Percentiles rank a stretch among this genome's conserved stretches.
phyloP scores from a whole-genome alignment of 2,329 filamentous ascomycete genomes.

The Tolypocladium endophyticum region DNA sequence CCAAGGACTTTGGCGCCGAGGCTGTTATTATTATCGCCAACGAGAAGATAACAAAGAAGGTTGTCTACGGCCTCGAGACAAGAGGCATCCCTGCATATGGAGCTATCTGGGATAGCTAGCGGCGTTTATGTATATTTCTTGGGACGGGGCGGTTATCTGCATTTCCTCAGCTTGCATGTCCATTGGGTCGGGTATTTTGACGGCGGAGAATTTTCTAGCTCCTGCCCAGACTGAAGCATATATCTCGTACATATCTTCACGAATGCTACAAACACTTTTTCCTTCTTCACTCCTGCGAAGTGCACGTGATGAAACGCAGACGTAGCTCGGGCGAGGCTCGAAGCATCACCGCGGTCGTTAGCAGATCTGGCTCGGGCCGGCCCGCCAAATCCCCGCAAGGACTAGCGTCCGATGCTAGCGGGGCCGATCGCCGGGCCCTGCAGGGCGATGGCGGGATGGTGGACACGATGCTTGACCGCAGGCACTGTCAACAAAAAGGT shows the following conservation, averaged over 20 bases:
- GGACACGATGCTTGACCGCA: background rate
- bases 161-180: background rate
- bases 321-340: background rate
- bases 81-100: constrained; percentile 59
- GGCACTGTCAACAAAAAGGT: background rate
- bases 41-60: constrained; percentile 52
- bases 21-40: constrained; percentile 68
- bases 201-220: background rate
- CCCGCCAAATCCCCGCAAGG: background rate
- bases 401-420: background rate
- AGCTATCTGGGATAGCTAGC: constrained; percentile 56
- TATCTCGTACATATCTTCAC: background rate
- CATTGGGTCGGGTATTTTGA: background rate
- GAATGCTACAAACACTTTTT: background rate
- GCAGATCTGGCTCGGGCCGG: background rate
- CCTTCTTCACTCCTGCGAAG: background rate
- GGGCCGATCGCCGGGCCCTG: background rate
- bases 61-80: constrained; percentile 59
- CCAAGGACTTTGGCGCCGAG: constrained; percentile 47
- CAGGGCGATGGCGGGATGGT: background rate
- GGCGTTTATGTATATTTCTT: background rate
- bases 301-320: background rate
- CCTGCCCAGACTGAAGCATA: background rate
- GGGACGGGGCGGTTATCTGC: background rate
- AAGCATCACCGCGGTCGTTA: background rate